A percentile compares a stretch with the other conserved stretches of the same genome.
Evolutionary conservation across 305 asterid species (phyloP).

Genomic region (Fraxinus albicans): DNA sequence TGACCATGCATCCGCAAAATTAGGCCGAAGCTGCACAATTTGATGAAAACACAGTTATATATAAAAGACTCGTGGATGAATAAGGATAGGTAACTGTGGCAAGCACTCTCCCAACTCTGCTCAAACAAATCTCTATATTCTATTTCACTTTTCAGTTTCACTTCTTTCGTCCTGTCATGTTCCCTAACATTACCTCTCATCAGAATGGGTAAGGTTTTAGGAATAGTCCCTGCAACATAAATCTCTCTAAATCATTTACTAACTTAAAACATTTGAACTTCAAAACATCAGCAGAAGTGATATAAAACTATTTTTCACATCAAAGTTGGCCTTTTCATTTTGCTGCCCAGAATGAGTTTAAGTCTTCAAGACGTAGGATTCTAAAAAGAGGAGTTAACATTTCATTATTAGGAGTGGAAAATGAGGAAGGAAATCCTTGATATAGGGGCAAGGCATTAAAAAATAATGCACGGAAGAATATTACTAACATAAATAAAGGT

Average conservation of each 20-base stretch:
- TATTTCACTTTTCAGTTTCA: background rate
- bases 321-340: background rate
- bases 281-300: background rate
- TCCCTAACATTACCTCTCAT: background rate
- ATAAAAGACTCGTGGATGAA: slow-evolving; percentile 9
- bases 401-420: background rate
- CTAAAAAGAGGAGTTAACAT: background rate
- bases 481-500: background rate
- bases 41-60: slow-evolving; percentile 20
- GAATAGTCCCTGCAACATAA: background rate
- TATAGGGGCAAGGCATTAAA: background rate
- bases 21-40: slow-evolving; percentile 80
- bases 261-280: background rate
- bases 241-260: background rate
- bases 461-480: background rate
- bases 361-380: background rate
- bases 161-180: background rate
- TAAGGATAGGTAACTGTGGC: background rate
- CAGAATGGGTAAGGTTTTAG: background rate
- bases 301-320: background rate
- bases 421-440: background rate
- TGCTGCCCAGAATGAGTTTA: background rate
- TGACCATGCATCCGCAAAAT: slow-evolving; percentile 96
- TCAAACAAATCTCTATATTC: slow-evolving; percentile 16
- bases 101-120: slow-evolving; percentile 5